Percentiles rank a stretch among this genome's conserved stretches.
Conservation (phyloP, 495 filamentous ascomycete genomes). For the Melanomma pulvis-pyrius region DNA sequence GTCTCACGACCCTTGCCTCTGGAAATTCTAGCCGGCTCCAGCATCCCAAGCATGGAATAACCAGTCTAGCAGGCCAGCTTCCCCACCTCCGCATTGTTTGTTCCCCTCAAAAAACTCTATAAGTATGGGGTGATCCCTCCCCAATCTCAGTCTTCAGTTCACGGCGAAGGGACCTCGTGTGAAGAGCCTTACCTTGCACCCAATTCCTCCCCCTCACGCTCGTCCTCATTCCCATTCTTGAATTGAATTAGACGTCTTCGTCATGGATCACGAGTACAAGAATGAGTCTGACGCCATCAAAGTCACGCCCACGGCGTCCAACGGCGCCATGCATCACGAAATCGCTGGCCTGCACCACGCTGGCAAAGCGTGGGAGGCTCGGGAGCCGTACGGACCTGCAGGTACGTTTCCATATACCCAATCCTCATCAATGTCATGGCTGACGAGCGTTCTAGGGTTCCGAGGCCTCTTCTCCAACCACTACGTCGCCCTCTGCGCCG, state of each 20-base stretch:
- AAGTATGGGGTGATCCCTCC: conserved; percentile 2
- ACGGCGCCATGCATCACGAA: conserved; percentile 6
- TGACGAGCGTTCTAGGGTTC: conserved; percentile 41
- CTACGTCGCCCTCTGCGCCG: conserved; percentile 58
- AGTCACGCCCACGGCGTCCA: conserved; percentile 7
- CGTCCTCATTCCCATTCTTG: not conserved
- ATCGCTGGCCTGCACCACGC: not conserved
- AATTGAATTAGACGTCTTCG: not conserved
- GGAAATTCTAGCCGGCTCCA: not conserved
- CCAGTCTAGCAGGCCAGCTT: not conserved
- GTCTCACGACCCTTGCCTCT: not conserved
- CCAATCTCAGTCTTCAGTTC: not conserved
- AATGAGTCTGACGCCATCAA: conserved; percentile 1
- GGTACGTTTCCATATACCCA: conserved; percentile 12
- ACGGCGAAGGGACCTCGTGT: not conserved
- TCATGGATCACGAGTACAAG: conserved; percentile 3
- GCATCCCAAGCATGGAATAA: not conserved
- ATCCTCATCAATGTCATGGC: not conserved
- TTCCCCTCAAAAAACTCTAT: not conserved
- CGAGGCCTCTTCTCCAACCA: conserved; percentile 53
- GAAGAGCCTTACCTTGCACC: not conserved
- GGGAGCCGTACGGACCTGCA: conserved; percentile 31
- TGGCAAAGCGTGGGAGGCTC: not conserved
- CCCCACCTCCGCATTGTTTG: conserved; percentile 2
- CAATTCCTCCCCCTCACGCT: not conserved